phyloP scores from a whole-genome alignment of 371 early-diverging fungal species.

The Lichtheimia ornata region DNA sequence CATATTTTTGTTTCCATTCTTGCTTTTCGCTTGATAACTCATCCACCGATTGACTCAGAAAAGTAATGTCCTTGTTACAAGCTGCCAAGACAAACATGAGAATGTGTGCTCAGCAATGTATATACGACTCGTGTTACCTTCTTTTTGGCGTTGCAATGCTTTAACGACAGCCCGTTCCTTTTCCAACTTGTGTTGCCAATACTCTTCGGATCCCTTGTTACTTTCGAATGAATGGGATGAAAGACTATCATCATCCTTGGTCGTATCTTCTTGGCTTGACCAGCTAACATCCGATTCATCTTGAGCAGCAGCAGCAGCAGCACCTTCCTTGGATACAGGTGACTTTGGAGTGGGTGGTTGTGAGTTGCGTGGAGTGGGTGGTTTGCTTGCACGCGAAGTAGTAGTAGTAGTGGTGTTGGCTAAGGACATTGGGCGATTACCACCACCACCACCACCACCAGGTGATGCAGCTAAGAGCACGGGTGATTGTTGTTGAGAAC shows the following conservation, averaged over 20 bases:
- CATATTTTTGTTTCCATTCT: constrained; percentile 31
- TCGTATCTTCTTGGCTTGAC: background rate
- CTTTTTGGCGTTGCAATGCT: constrained; percentile 47
- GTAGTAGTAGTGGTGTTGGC: no score
- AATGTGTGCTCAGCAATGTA: background rate
- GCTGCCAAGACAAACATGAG: constrained; percentile 16
- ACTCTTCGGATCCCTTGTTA: constrained; percentile 5
- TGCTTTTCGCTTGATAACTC: constrained; percentile 24
- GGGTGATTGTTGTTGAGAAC: background rate
- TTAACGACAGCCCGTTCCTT: constrained; percentile 40
- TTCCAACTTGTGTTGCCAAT: constrained; percentile 23
- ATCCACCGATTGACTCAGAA: constrained; percentile 34
- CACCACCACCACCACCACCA: no score
- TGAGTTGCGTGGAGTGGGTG: background rate
- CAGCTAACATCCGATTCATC: constrained; percentile 6
- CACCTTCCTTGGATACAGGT: background rate
- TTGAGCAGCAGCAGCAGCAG: constrained; percentile 1
- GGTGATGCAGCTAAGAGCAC: background rate
- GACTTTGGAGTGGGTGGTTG: background rate
- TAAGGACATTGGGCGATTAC: no score
- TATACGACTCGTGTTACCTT: constrained; percentile 24
- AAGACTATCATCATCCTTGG: background rate
- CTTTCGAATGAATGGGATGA: constrained; percentile 3
- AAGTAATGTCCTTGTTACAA: constrained; percentile 35
- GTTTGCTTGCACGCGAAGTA: no score